Percentiles rank a stretch among this genome's conserved stretches.
Conservation (phyloP, 208 protist genomes). For the Strigomonas galati region DNA sequence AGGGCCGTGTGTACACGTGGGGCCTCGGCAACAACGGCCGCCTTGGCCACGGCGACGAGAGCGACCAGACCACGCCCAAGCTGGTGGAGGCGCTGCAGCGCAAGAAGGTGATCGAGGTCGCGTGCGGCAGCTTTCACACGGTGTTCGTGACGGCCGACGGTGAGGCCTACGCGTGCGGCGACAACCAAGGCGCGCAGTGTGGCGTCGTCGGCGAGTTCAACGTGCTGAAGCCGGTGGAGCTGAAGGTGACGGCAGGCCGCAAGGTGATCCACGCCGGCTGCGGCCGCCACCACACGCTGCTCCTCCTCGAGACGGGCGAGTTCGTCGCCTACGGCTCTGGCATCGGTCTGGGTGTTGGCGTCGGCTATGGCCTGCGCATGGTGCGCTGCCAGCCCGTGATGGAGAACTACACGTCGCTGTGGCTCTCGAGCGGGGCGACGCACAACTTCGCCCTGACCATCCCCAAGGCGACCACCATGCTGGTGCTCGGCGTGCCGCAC, state of each 20-base stretch:
- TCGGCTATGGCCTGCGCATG: conserved; percentile 62
- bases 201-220: conserved; percentile 49
- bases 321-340: conserved; percentile 69
- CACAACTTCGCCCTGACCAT: conserved; percentile 72
- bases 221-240: conserved; percentile 31
- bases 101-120: conserved; percentile 47
- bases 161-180: conserved; percentile 60
- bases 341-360: conserved; percentile 56
- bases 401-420: conserved; percentile 65
- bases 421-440: conserved; percentile 35
- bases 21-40: conserved; percentile 73
- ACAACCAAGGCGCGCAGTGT: conserved; percentile 81
- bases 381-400: conserved; percentile 56
- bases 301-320: conserved; percentile 63
- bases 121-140: conserved; percentile 82
- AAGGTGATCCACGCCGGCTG: conserved; percentile 55
- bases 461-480: conserved; percentile 53
- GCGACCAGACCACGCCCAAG: conserved; percentile 37
- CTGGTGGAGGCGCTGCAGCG: conserved; percentile 30
- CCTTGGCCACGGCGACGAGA: conserved; percentile 68
- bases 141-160: conserved; percentile 58
- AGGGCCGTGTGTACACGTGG: conserved; percentile 72
- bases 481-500: conserved; percentile 62
- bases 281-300: conserved; percentile 67
- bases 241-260: conserved; percentile 37